phyloP scores from a whole-genome alignment of 306 rosid genomes.

The Trifolium dubium region DNA sequence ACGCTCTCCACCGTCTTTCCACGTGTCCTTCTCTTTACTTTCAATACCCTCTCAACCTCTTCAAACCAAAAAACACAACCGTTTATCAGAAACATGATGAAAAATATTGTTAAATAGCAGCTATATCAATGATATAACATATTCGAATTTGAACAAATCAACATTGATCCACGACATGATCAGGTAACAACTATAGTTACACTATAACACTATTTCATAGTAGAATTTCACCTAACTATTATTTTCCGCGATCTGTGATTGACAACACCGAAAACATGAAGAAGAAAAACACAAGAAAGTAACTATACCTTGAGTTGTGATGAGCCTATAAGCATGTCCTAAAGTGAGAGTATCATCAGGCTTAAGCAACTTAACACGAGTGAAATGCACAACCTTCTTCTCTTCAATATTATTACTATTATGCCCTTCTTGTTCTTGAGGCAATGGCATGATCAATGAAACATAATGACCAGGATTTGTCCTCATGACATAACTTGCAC shows the following conservation, averaged over 20 bases:
- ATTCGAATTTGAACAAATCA: neutral
- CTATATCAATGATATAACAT: neutral
- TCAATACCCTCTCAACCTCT: slow-evolving; percentile 85
- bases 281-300: neutral
- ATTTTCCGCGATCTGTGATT: neutral
- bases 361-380: slow-evolving; percentile 87
- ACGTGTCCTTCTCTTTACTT: slow-evolving; percentile 69
- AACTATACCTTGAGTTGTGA: slow-evolving; percentile 77
- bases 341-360: slow-evolving; percentile 83
- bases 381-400: slow-evolving; percentile 61
- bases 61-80: slow-evolving; percentile 32
- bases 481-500: slow-evolving; percentile 86
- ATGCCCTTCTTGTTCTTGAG: slow-evolving; percentile 50
- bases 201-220: neutral
- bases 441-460: slow-evolving; percentile 84
- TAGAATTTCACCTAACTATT: neutral
- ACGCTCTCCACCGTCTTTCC: slow-evolving; percentile 47
- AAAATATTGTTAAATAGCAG: neutral
- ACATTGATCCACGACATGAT: neutral
- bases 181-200: neutral
- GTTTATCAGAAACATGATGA: neutral
- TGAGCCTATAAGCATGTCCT: slow-evolving; percentile 90
- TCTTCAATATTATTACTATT: slow-evolving; percentile 40
- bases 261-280: neutral
- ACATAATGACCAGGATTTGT: slow-evolving; percentile 88